Evolutionary conservation across 257 asterid genomes (phyloP).

Genomic region (Nicotiana noctiflora): DNA sequence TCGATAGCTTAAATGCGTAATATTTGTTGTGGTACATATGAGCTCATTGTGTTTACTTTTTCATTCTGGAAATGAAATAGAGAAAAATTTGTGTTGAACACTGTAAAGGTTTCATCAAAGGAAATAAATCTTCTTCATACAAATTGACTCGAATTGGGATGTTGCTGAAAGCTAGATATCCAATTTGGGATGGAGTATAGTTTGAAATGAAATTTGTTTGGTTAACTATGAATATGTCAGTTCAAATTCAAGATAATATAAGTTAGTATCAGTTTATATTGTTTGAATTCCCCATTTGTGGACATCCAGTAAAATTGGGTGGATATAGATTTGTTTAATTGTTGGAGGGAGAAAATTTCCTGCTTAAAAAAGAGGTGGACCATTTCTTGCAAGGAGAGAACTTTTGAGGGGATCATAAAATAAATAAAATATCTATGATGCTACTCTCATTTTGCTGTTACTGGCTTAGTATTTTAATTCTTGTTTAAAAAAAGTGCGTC

Average conservation of each 20-base stretch:
- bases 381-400: background rate
- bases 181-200: background rate
- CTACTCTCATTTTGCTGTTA: constrained; percentile 13
- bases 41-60: background rate
- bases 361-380: background rate
- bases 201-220: background rate
- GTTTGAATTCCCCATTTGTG: background rate
- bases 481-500: background rate
- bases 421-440: background rate
- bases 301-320: background rate
- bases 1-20: background rate
- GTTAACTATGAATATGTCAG: background rate
- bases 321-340: background rate
- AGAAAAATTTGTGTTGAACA: background rate
- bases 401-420: background rate
- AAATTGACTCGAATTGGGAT: background rate
- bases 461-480: background rate
- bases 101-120: background rate
- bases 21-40: background rate
- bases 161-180: background rate
- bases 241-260: background rate
- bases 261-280: background rate
- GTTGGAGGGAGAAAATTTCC: background rate
- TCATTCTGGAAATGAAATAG: background rate
- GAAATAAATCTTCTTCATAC: background rate